phyloP scores from a whole-genome alignment of 305 asterid genomes.

The Plantago coronopus region DNA sequence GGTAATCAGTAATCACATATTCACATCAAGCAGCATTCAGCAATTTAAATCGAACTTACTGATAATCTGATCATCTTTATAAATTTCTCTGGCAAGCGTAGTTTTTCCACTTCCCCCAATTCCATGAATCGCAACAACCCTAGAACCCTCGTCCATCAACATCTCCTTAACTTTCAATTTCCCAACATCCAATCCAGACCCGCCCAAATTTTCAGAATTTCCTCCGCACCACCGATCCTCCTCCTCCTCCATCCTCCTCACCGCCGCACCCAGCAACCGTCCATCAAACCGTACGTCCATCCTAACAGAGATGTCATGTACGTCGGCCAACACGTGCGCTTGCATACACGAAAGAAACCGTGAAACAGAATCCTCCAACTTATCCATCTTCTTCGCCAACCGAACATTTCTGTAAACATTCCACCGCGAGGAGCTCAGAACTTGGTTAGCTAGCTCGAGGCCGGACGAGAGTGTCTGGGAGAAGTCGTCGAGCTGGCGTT shows the following conservation, averaged over 20 bases:
- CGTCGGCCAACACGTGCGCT: constrained; percentile 87
- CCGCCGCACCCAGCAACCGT: constrained; percentile 67
- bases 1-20: too few species aligned
- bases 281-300: constrained; percentile 56
- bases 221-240: constrained; percentile 62
- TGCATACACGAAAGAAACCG: constrained; percentile 20
- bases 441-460: constrained; percentile 57
- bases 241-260: constrained; percentile 66
- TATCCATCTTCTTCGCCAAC: constrained; percentile 71
- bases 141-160: constrained; percentile 34
- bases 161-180: constrained; percentile 69
- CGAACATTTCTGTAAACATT: constrained; percentile 58
- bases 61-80: constrained; percentile 57
- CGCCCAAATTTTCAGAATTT: constrained; percentile 54
- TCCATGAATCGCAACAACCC: constrained; percentile 70
- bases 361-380: constrained; percentile 42
- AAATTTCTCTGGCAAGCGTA: constrained; percentile 84
- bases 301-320: constrained; percentile 68
- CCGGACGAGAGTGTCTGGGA: constrained; percentile 59
- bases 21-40: too few species aligned
- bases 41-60: constrained; percentile 41
- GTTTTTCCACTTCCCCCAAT: constrained; percentile 94
- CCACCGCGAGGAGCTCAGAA: constrained; percentile 66
- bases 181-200: constrained; percentile 69
- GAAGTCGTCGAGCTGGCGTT: constrained; percentile 70